Base-by-base conservation (phyloP, 2,329 filamentous ascomycete species). In the Aspergillus melleus region DNA sequence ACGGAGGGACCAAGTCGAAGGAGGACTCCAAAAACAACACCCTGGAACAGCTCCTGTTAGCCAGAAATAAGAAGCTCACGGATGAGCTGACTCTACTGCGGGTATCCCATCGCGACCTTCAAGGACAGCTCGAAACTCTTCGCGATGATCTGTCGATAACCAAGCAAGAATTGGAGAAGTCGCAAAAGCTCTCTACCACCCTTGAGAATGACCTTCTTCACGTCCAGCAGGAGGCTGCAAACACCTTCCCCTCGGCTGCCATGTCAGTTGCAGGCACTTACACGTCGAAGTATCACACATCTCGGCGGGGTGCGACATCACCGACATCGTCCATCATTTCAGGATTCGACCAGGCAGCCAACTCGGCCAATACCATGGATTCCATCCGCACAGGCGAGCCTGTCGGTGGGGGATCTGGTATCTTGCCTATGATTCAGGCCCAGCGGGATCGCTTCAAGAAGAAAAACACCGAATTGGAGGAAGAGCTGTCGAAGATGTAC, bases 361-460 rank as follows among this genome's bases (percentile, higher is more conserved):
- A 77, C 52, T 80, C 77, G 20, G 73, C 74, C 39, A 79, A 78
- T 42, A 81, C 80, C 14, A 79, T 88, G 65, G 86, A 88, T 44
- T 79, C 84, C 6, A 78, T 89, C 24, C 83, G 86, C 32, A 84
- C 83, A 2, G 90, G 92, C 51, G 85, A 88, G 63, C 82, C 88
- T 9, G 83, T 89, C 57, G 90, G 90, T 32, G 85, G 90, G 56
- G 91, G 91, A 2, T 91, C 91, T 0, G 92, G 93, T 12, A 97
- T 99, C 64, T 81, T 99, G 24, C 96, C 95, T 36, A 99, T 99
- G 96, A 90, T 99, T 55, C 96, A 95, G 36, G 95, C 96, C 1
- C 96, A 99, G 78, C 89, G 95, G 62, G 95, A 99, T 77, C 91
- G 95, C 54, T 99, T 98, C 85, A 98, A 97, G 83, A 92, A 96